A percentile compares a stretch with the other conserved stretches of the same genome.
phyloP scores from a whole-genome alignment of 2,329 filamentous ascomycete species.

The Monilinia aucupariae region DNA sequence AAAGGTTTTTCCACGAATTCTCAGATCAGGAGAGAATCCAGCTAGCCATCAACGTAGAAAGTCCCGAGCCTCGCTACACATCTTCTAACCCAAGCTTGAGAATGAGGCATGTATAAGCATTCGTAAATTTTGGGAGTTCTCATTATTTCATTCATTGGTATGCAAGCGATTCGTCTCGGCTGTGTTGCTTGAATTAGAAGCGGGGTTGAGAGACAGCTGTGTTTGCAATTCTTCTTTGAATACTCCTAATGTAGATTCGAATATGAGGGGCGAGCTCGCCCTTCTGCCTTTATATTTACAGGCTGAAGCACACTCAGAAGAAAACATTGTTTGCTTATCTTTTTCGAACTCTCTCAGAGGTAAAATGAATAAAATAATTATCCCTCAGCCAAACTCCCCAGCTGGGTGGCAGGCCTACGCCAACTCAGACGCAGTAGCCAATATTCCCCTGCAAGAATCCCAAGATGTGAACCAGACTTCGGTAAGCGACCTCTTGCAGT shows the following conservation, averaged over 20 bases:
- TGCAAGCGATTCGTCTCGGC: neutral
- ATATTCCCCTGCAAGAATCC: conserved; percentile 1
- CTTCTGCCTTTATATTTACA: too few relatives aligned
- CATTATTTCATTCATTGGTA: neutral
- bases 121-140: too few relatives aligned
- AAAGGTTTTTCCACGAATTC: neutral
- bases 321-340: neutral
- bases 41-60: neutral
- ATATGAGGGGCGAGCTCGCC: too few relatives aligned
- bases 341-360: neutral
- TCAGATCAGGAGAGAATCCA: neutral
- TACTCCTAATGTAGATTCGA: neutral
- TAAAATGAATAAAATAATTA: neutral
- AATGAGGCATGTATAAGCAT: neutral
- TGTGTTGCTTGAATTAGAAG: neutral
- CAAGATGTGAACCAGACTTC: conserved; percentile 6
- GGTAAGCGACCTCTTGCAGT: neutral
- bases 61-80: neutral
- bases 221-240: neutral
- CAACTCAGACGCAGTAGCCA: neutral
- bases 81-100: neutral
- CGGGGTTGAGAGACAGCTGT: neutral
- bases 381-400: conserved; percentile 1
- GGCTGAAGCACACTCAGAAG: too few relatives aligned
- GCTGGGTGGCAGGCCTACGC: conserved; percentile 4